phyloP scores from a whole-genome alignment of 345 rosid species.

The Bruguiera sexangula region DNA sequence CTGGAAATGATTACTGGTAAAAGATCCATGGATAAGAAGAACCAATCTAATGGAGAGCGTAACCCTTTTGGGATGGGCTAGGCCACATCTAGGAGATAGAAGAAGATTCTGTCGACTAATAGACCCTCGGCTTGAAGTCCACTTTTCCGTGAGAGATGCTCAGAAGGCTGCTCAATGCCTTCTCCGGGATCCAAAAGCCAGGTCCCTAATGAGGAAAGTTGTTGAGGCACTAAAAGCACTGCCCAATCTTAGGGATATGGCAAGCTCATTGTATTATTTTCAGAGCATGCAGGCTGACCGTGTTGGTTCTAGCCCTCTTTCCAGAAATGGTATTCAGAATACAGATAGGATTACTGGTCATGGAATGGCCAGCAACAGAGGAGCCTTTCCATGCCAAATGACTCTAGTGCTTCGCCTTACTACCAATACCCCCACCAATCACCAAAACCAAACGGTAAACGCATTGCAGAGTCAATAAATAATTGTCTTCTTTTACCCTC shows the following conservation, averaged over 20 bases:
- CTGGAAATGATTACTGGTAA: slow-evolving; percentile 89
- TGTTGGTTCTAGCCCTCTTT: slow-evolving; percentile 19
- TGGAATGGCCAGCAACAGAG: slow-evolving; percentile 59
- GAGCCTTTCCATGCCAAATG: slow-evolving; percentile 76
- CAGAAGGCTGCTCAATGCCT: slow-evolving; percentile 81
- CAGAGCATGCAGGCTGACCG: slow-evolving; percentile 68
- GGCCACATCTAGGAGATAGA: slow-evolving; percentile 76
- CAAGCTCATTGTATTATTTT: slow-evolving; percentile 72
- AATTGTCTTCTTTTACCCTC: slow-evolving; percentile 10
- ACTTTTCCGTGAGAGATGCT: slow-evolving; percentile 79
- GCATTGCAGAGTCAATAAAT: slow-evolving; percentile 26
- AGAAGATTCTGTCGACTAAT: slow-evolving; percentile 68
- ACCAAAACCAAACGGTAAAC: slow-evolving; percentile 61
- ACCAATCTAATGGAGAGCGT: slow-evolving; percentile 67
- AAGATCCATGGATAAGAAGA: slow-evolving; percentile 85
- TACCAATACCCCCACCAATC: slow-evolving; percentile 57
- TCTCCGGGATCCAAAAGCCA: slow-evolving; percentile 72
- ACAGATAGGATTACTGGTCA: slow-evolving; percentile 34
- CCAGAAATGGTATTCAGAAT: slow-evolving; percentile 41
- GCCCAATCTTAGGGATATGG: slow-evolving; percentile 74
- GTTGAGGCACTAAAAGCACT: slow-evolving; percentile 67
- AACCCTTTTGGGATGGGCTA: slow-evolving; percentile 88
- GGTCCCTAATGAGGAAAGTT: slow-evolving; percentile 79
- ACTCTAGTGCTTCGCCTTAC: slow-evolving; percentile 62
- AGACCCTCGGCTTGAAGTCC: slow-evolving; percentile 83